Evolutionary conservation across 257 asterid species (phyloP).

Genomic region (Schizonepeta tenuifolia): DNA sequence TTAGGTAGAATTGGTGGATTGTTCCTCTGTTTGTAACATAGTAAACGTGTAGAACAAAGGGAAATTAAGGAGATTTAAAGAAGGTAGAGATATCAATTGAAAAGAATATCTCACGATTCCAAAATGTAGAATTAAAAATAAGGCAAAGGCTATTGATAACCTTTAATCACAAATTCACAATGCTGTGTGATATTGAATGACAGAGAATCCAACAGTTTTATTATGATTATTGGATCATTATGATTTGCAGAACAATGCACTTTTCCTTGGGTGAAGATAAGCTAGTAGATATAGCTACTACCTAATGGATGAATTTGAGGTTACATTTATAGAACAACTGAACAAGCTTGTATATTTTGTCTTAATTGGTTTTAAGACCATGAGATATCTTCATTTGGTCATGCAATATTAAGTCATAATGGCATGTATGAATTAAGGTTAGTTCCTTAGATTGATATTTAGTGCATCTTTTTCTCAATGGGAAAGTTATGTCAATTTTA

Average conservation of each 20-base stretch:
- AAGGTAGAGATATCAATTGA: background rate
- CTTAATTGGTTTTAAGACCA: background rate
- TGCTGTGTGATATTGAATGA: background rate
- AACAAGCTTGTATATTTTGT: background rate
- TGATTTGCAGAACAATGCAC: constrained; percentile 10
- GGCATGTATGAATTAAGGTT: background rate
- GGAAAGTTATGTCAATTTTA: background rate
- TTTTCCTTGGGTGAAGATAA: constrained; percentile 2
- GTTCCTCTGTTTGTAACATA: background rate
- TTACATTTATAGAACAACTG: background rate
- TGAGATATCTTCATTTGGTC: constrained; percentile 6
- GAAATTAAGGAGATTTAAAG: background rate
- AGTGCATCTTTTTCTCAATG: background rate
- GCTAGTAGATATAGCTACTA: background rate
- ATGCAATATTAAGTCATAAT: background rate
- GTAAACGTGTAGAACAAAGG: background rate
- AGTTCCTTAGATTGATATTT: background rate
- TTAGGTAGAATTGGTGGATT: background rate
- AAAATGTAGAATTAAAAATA: background rate
- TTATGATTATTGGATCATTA: background rate
- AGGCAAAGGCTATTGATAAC: background rate
- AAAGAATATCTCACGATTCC: background rate
- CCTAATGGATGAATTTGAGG: background rate
- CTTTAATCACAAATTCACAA: background rate
- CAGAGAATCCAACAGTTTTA: background rate